These are phyloP conservation scores for Plasmodium relictum DNA, from an alignment of 169 alveolate genomes.

Conservation along the genomic window DNA sequence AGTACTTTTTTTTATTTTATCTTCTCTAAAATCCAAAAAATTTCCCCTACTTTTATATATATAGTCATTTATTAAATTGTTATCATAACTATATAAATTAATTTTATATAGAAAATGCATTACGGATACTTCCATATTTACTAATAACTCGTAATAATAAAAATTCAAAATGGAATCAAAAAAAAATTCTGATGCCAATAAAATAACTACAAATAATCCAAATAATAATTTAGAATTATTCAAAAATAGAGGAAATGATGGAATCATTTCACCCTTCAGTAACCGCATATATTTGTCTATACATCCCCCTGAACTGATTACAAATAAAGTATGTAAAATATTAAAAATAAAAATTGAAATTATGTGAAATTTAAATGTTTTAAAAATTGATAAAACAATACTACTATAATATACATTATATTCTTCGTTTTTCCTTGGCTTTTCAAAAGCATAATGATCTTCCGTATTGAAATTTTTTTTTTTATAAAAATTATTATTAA, in stretches of 20 bases:
- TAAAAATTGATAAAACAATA: slow-evolving; percentile 47
- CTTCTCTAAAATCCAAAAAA: neutral
- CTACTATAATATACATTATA: slow-evolving; percentile 48
- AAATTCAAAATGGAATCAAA: slow-evolving; percentile 56
- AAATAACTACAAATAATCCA: slow-evolving; percentile 28
- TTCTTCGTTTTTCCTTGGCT: slow-evolving; percentile 10
- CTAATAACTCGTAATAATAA: slow-evolving; percentile 39
- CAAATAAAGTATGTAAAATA: slow-evolving; percentile 39
- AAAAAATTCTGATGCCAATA: slow-evolving; percentile 24
- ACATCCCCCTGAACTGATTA: slow-evolving; percentile 19
- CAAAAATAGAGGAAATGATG: slow-evolving; percentile 26
- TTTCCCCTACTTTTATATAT: slow-evolving; percentile 9
- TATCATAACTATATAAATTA: slow-evolving; percentile 33
- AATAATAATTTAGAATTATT: slow-evolving; percentile 24
- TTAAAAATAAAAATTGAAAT: slow-evolving; percentile 36
- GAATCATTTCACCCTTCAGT: slow-evolving; percentile 44
- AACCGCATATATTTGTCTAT: slow-evolving; percentile 34
- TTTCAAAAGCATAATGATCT: slow-evolving; percentile 11
- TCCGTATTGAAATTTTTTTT: neutral
- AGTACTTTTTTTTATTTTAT: neutral
- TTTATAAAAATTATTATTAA: slow-evolving; percentile 19
- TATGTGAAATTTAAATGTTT: slow-evolving; percentile 55
- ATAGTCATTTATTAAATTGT: slow-evolving; percentile 25
- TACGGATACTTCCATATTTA: slow-evolving; percentile 33
- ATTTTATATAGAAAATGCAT: slow-evolving; percentile 43